Evolutionary conservation across 2,329 filamentous ascomycete genomes (phyloP).

Genomic region (Hypoxylon sp.): DNA sequence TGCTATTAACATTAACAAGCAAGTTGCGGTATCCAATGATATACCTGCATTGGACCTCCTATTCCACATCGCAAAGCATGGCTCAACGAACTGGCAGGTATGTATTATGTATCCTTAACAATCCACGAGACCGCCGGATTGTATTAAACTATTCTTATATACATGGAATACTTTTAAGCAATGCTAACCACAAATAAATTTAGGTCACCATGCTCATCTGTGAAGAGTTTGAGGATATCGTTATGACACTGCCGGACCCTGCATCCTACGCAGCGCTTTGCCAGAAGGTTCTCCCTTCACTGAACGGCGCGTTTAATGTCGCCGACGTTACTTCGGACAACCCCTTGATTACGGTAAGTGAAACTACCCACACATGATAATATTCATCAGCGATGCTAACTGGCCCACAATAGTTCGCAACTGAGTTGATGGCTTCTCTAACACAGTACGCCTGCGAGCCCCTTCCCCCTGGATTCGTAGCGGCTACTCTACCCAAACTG

Average conservation of each 20-base stretch:
- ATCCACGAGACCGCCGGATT: background rate
- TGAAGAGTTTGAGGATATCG: constrained; percentile 91
- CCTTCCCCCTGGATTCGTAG: constrained; percentile 85
- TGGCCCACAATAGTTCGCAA: constrained; percentile 67
- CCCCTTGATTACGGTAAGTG: constrained; percentile 75
- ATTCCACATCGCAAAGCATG: constrained; percentile 88
- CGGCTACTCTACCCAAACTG: constrained; percentile 85
- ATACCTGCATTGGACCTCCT: constrained; percentile 81
- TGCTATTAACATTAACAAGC: constrained; percentile 81
- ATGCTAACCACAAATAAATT: constrained; percentile 17
- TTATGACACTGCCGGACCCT: constrained; percentile 70
- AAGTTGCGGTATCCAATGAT: constrained; percentile 75
- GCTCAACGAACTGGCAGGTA: constrained; percentile 84
- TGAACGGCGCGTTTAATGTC: constrained; percentile 90
- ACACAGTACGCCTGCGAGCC: constrained; percentile 85
- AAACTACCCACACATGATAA: background rate
- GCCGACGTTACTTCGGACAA: constrained; percentile 86
- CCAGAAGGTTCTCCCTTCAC: constrained; percentile 83
- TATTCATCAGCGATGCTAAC: constrained; percentile 25
- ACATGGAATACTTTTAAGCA: background rate
- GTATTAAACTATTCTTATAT: background rate
- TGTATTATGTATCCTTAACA: constrained; percentile 18
- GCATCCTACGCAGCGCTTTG: constrained; percentile 82
- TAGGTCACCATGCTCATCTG: constrained; percentile 81
- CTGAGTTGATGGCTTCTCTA: constrained; percentile 82